A percentile compares a stretch with the other conserved stretches of the same genome.
Evolutionary conservation across 2,329 filamentous ascomycete genomes (phyloP).

Genomic region (Pseudogymnoascus sp.): DNA sequence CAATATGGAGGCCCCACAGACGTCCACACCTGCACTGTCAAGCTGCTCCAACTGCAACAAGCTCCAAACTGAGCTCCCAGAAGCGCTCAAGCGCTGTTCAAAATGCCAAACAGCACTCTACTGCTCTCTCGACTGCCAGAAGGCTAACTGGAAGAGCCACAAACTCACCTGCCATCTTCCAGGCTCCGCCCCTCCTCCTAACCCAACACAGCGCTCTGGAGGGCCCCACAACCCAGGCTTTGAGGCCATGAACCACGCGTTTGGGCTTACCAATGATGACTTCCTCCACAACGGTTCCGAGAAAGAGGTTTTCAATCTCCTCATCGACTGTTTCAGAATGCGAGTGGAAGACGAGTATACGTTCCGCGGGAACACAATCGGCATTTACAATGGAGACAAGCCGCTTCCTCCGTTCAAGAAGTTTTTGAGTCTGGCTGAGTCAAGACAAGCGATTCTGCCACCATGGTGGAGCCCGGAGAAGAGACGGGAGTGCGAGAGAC

Average conservation of each 20-base stretch:
- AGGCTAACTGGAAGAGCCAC: constrained; percentile 20
- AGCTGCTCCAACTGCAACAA: neutral
- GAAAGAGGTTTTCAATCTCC: constrained; percentile 10
- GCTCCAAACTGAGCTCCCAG: neutral
- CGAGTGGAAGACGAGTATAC: constrained; percentile 15
- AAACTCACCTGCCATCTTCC: constrained; percentile 22
- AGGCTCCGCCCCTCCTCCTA: constrained; percentile 14
- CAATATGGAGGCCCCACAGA: neutral
- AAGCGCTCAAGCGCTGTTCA: constrained; percentile 16
- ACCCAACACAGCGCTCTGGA: neutral
- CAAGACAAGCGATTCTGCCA: constrained; percentile 11
- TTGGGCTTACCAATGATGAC: constrained; percentile 14
- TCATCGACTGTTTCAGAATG: constrained; percentile 18
- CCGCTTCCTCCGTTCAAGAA: constrained; percentile 12
- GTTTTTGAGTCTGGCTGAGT: constrained; percentile 16
- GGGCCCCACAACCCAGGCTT: neutral
- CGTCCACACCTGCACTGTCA: neutral
- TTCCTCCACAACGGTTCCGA: constrained; percentile 12
- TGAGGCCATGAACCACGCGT: neutral
- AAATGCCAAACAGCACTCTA: constrained; percentile 21
- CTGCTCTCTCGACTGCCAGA: constrained; percentile 23
- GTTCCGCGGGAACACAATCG: constrained; percentile 8
- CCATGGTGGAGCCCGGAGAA: constrained; percentile 14
- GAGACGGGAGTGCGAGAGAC: constrained; percentile 13
- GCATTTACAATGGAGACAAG: constrained; percentile 12